These are phyloP conservation scores for Zygotorulaspora mrakii DNA, from an alignment of 1,139 yeast genomes.

Conservation along the genomic window DNA sequence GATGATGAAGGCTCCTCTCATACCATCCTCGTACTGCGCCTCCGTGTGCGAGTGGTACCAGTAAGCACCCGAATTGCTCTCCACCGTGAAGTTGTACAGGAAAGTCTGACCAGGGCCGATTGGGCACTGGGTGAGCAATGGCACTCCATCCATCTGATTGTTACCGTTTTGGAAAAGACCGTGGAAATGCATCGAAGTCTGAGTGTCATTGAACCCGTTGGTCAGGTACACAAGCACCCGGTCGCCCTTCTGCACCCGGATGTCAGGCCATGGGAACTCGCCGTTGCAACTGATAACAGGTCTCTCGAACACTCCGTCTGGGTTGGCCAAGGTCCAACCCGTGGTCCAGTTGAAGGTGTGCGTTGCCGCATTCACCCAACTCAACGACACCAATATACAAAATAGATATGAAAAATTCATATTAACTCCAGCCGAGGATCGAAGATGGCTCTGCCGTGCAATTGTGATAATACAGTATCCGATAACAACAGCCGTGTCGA, in stretches of 20 bases:
- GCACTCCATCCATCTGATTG: slow-evolving; percentile 83
- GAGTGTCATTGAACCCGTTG: slow-evolving; percentile 62
- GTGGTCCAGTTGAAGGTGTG: slow-evolving; percentile 61
- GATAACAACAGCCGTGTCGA: background rate
- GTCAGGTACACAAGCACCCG: slow-evolving; percentile 62
- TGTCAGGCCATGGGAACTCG: slow-evolving; percentile 80
- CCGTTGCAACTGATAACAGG: slow-evolving; percentile 77
- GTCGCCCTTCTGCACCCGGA: slow-evolving; percentile 72
- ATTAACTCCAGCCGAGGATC: no score
- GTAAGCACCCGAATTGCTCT: slow-evolving; percentile 77
- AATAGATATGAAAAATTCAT: slow-evolving; percentile 4
- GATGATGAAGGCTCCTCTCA: slow-evolving; percentile 76
- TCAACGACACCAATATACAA: slow-evolving; percentile 4
- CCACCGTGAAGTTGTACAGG: slow-evolving; percentile 75
- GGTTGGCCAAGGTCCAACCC: slow-evolving; percentile 65
- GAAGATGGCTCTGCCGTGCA: no score
- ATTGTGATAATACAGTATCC: background rate
- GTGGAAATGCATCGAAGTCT: slow-evolving; percentile 85
- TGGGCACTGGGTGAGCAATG: slow-evolving; percentile 83
- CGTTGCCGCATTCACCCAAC: slow-evolving; percentile 12
- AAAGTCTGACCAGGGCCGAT: slow-evolving; percentile 69
- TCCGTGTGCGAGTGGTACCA: slow-evolving; percentile 94
- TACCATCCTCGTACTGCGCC: slow-evolving; percentile 88
- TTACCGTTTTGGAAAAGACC: slow-evolving; percentile 80
- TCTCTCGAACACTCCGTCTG: slow-evolving; percentile 68